Evolutionary conservation across 78 protist genomes (phyloP), one percentile per base, ranked within the genome.

Genomic region (Dictyostelium intermedium): DNA sequence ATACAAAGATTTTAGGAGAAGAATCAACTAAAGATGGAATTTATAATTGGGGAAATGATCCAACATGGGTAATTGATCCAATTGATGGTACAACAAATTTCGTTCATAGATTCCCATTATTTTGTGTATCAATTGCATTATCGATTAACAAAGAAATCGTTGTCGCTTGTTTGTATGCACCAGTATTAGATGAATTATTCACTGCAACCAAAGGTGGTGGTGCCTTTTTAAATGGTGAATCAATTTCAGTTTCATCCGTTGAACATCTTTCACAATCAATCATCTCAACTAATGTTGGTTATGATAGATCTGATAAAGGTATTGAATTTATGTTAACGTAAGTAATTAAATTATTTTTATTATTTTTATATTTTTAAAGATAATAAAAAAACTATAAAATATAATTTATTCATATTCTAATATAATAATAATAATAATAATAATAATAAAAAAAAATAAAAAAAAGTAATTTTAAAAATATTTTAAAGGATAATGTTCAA

Each of bases 51-150:
- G 85, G 96, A 5, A 91, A 92, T 56, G 96, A 63, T 5, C 96
- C 97, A n/a, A 97, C 98, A 8, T 98, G 98, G 98, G 85, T 98
- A 34, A 72, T 95, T 39, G 99, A 98, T 79, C 99, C 99, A 11
- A 73, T 98, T 41, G 99, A 98, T 85, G 99, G 99, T 66, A 98
- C 99, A 25, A 98, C 98, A 7, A 98, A 98, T 69, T 97, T 97
- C 82, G 97, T 93, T 20, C 96, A 96, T 30, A 81, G 94, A 61
- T 82, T 96, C 91, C 96, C 96, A 80, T 86, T 84, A 30, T 83
- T 85, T 63, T 72, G 92, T 82, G 91, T 95, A 13, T 76, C 96
- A 39, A 93, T 96, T 78, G 98, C 92, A 5, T 79, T 95, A 45
- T 8, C 91, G 47, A 39, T 87, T 3, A 69, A 72, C 23, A 82